Conservation (phyloP, 83 land plant species). For the Diphasiastrum complanatum region DNA sequence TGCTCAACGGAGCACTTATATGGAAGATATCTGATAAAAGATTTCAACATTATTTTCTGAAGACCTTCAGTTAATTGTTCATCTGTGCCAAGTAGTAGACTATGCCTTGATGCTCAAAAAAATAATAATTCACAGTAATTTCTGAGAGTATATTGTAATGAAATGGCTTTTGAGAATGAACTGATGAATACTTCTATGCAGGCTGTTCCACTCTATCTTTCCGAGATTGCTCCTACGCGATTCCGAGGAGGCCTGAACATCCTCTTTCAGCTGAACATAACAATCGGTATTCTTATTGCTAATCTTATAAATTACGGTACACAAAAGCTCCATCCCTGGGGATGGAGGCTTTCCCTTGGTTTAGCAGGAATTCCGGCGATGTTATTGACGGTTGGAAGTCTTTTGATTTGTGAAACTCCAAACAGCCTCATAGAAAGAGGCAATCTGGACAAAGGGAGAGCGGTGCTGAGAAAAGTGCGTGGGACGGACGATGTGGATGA, state of each 20-base stretch:
- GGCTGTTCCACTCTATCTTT: slow-evolving; percentile 30
- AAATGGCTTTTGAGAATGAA: neutral
- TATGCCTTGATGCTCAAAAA: neutral
- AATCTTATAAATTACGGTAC: slow-evolving; percentile 34
- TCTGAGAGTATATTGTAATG: neutral
- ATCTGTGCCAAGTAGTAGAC: no score
- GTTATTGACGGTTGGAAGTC: slow-evolving; percentile 19
- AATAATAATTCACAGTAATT: neutral
- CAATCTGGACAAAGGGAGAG: slow-evolving; percentile 18
- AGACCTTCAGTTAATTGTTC: neutral
- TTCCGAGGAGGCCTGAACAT: slow-evolving; percentile 30
- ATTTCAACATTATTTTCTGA: neutral
- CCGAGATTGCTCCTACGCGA: slow-evolving; percentile 30
- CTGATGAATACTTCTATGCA: slow-evolving; percentile 1
- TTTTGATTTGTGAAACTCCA: slow-evolving; percentile 26
- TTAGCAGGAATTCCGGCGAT: slow-evolving; percentile 20
- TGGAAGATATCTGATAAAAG: neutral
- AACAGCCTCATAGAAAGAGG: slow-evolving; percentile 31
- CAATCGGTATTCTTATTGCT: slow-evolving; percentile 28
- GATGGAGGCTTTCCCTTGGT: slow-evolving; percentile 29
- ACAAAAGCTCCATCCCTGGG: slow-evolving; percentile 12
- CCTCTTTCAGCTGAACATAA: slow-evolving; percentile 25
- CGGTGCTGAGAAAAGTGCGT: slow-evolving; percentile 19
- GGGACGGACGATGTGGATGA: slow-evolving; percentile 24
- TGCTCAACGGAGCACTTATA: neutral